Percentiles rank a stretch among this genome's conserved stretches.
These are phyloP conservation scores for Dioszegia hungarica DNA, from an alignment of 768 basidiomycete genomes.

Conservation along the genomic window DNA sequence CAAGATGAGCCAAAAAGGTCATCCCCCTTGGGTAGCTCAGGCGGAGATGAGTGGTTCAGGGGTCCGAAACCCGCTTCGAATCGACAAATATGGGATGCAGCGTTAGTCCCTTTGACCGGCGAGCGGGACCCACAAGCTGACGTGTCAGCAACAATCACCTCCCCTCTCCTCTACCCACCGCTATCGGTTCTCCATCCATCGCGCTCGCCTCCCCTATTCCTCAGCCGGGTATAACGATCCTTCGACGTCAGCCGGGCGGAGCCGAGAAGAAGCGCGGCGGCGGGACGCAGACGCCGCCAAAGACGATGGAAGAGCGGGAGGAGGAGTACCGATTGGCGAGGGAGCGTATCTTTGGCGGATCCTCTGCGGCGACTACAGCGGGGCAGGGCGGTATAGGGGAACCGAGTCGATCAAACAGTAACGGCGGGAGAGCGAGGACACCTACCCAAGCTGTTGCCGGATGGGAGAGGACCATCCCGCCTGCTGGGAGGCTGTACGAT, in stretches of 20 bases:
- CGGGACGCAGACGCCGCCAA: slow-evolving; percentile 21
- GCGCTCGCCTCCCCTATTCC: neutral
- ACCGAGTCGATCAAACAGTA: neutral
- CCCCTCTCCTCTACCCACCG: slow-evolving; percentile 1
- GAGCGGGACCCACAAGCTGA: neutral
- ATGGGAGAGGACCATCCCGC: neutral
- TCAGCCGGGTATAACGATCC: slow-evolving; percentile 14
- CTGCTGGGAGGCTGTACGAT: neutral
- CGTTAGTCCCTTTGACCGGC: slow-evolving; percentile 7
- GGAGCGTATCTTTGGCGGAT: slow-evolving; percentile 36
- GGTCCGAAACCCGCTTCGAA: slow-evolving; percentile 5
- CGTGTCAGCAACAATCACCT: slow-evolving; percentile 3
- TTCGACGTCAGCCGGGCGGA: neutral
- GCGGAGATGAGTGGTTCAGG: slow-evolving; percentile 18
- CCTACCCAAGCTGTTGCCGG: no score
- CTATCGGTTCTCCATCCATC: neutral
- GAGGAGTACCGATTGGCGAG: slow-evolving; percentile 36
- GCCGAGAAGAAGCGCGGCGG: neutral
- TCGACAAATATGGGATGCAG: slow-evolving; percentile 19
- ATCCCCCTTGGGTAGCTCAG: neutral
- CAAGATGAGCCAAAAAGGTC: neutral
- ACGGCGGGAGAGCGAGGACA: no score
- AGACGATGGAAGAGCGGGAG: slow-evolving; percentile 35
- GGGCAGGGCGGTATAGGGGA: neutral
- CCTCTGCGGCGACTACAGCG: neutral